phyloP scores from a whole-genome alignment of 164 flowering plant species.

The grape (Vitis vinifera) region ASM3070453v1 NC_081806.1:3482501-3483000 shows the following conservation, averaged over 20 bases:
- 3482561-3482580: constrained; percentile 33
- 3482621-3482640: constrained; percentile 76
- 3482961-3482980: too few relatives aligned
- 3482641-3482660: constrained; percentile 63
- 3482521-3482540: constrained; percentile 40
- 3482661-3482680: constrained; percentile 19
- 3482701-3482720: not conserved
- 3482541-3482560: constrained; percentile 43
- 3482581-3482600: constrained; percentile 50
- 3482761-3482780: constrained; percentile 14
- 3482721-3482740: not conserved
- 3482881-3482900: not conserved
- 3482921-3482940: too few relatives aligned
- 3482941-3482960: too few relatives aligned
- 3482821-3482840: not conserved
- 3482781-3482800: constrained; percentile 8
- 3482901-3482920: too few relatives aligned
- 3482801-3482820: not conserved
- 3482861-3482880: not conserved
- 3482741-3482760: not conserved
- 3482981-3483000: too few relatives aligned
- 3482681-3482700: constrained; percentile 22
- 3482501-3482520: constrained; percentile 53
- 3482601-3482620: constrained; percentile 74
- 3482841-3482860: not conserved